Percentiles rank a stretch among this genome's conserved stretches.
These are phyloP conservation scores for Lagenaria siceraria DNA, from an alignment of 306 rosid genomes.

Conservation along the genomic window DNA sequence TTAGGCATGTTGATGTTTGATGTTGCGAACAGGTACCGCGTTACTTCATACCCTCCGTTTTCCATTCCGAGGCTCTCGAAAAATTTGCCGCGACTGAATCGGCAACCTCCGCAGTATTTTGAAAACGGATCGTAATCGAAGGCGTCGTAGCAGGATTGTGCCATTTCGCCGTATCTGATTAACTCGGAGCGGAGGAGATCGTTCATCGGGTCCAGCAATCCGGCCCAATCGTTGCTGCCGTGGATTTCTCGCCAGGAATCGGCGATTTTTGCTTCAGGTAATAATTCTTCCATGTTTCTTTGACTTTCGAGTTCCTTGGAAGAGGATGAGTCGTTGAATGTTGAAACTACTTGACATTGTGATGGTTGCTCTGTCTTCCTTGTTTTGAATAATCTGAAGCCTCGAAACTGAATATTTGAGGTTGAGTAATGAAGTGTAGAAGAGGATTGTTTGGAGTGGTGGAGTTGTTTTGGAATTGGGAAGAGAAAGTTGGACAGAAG, in stretches of 20 bases:
- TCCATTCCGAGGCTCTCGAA: conserved; percentile 44
- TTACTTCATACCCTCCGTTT: conserved; percentile 46
- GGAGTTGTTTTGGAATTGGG: background rate
- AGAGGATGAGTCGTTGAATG: background rate
- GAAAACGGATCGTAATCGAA: conserved; percentile 67
- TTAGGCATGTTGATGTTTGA: conserved; percentile 47
- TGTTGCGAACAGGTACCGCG: conserved; percentile 77
- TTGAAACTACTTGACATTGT: background rate
- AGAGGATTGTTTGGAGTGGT: background rate
- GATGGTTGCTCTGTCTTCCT: background rate
- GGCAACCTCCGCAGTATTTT: conserved; percentile 56
- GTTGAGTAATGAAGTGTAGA: background rate
- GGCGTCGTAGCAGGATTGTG: conserved; percentile 55
- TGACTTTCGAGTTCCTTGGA: background rate
- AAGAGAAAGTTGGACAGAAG: background rate
- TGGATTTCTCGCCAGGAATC: conserved; percentile 56
- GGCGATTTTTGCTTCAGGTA: background rate
- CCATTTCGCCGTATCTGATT: conserved; percentile 61
- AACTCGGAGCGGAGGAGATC: conserved; percentile 68
- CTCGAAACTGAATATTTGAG: background rate
- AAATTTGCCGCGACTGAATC: conserved; percentile 48
- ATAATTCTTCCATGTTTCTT: background rate
- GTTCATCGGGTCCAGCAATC: conserved; percentile 55
- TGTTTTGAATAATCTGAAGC: background rate
- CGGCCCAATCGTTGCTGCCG: conserved; percentile 65